phyloP scores from a whole-genome alignment of 108 stramenopile species.

The Nitzschia inconspicua region DNA sequence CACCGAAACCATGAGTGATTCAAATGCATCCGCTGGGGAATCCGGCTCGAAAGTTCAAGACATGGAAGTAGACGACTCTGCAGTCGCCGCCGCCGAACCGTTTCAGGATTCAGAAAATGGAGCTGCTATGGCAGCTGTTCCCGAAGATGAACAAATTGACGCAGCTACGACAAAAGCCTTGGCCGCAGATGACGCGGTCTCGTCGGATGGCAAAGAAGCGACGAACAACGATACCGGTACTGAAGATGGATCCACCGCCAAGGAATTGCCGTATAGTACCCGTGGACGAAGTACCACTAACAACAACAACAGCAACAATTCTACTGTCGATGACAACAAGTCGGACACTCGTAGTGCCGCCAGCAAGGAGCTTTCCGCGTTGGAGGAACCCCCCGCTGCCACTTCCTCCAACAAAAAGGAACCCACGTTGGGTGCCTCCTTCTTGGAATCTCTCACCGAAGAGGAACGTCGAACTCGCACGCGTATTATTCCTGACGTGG shows the following conservation, averaged over 20 bases:
- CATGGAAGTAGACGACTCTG: no score
- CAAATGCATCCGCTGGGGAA: no score
- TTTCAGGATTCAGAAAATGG: background rate
- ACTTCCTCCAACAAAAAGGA: no score
- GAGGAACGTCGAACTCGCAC: conserved; percentile 75
- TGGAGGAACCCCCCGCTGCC: no score
- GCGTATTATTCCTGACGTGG: conserved; percentile 73
- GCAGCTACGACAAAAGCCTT: background rate
- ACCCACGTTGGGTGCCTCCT: conserved; percentile 38
- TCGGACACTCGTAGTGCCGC: no score
- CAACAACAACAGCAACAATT: no score
- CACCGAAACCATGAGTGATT: no score
- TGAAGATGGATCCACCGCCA: conserved; percentile 7
- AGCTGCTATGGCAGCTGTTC: background rate
- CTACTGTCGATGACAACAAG: no score
- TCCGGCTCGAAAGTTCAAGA: no score
- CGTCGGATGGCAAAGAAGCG: background rate
- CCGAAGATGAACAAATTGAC: background rate
- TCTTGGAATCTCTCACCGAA: conserved; percentile 71
- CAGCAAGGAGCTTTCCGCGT: no score
- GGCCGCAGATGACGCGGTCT: conserved; percentile 1
- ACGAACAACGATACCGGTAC: background rate
- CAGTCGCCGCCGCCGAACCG: background rate
- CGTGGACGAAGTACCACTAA: conserved; percentile 27
- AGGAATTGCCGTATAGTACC: conserved; percentile 26